Evolutionary conservation across 2,329 filamentous ascomycete genomes (phyloP), one percentile per base, ranked within the genome.

Genomic region (Aspergillus sp.): DNA sequence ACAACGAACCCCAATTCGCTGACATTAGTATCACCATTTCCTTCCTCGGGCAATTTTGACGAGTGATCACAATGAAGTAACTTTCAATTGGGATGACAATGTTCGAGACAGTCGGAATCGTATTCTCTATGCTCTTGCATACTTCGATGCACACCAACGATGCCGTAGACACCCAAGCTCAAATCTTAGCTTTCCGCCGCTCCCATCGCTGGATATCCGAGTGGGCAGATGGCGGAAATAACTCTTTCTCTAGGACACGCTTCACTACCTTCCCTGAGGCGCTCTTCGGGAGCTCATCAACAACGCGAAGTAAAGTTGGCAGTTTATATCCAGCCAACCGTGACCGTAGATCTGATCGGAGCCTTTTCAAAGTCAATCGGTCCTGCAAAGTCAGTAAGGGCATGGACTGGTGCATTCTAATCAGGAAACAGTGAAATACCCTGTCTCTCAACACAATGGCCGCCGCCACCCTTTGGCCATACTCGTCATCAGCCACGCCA

Each of bases 301-400:
- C 88, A 5, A 95, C 76, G 67, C 84, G 86, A 72, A 97, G 77
- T 56, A 96, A 85, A 71, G 93, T 91, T 0, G 93, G 93, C 55
- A 97, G 92, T 79, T 97, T 97, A 73, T 97, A 97, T 55, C 81
- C 85, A 7, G 87, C 91, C 52, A 97, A 29, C n/a, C 47, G 68
- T 14, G 56, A 58, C 6, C 74, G 68, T 4, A 81, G 64, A 56
- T 82, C 61, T 1, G 49, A 21, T 29, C 62, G 32, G 32, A 36
- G 32, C n/a, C 10, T 36, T 16, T 36, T 9, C 32, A 36, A 16
- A 11, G 32, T 36, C 32, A 36, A 36, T 16, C 4, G 4, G n/a
- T 36, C n/a, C 32, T 36, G 53, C 6, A 65, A 75, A 13, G 63
- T 46, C 2, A 58, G 49, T 3, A 70, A 57, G 5, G 76, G 21